These are phyloP conservation scores for Crataegus laevigata DNA, from an alignment of 306 rosid species.

Conservation along the genomic window DNA sequence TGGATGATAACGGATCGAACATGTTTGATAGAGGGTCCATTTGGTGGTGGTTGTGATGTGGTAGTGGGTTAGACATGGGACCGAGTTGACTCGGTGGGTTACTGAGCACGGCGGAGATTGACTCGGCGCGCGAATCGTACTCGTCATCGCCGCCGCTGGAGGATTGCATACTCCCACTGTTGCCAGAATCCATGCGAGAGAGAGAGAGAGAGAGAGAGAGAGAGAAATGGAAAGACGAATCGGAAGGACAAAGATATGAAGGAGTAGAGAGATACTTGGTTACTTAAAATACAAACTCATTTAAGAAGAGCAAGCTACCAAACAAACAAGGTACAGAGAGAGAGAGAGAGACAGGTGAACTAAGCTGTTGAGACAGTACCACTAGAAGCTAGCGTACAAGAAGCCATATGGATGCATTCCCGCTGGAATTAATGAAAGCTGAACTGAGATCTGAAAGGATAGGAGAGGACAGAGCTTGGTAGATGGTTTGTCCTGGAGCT, in stretches of 20 bases:
- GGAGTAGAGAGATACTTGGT: background rate
- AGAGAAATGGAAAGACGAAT: background rate
- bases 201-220: background rate
- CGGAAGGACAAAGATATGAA: background rate
- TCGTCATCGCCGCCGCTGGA: slow-evolving; percentile 89
- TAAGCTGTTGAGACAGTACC: slow-evolving; percentile 19
- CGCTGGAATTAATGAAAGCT: background rate
- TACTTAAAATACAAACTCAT: background rate
- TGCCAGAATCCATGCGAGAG: slow-evolving; percentile 64
- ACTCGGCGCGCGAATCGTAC: slow-evolving; percentile 71
- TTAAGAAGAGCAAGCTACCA: background rate
- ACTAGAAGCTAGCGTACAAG: background rate
- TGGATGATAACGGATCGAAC: slow-evolving; percentile 41
- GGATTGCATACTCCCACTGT: slow-evolving; percentile 84
- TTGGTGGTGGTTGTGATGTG: slow-evolving; percentile 10
- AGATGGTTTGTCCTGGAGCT: slow-evolving; percentile 27
- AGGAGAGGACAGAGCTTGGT: slow-evolving; percentile 19
- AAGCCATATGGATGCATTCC: background rate
- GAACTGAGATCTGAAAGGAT: slow-evolving; percentile 22
- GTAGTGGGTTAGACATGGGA: slow-evolving; percentile 21
- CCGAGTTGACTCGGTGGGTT: slow-evolving; percentile 14
- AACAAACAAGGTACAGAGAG: background rate
- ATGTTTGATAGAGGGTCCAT: slow-evolving; percentile 54
- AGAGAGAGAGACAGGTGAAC: slow-evolving; percentile 3
- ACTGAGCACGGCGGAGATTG: slow-evolving; percentile 46